These are phyloP conservation scores for Trifolium subterraneum DNA, from an alignment of 306 rosid genomes.

Conservation along the genomic window DNA sequence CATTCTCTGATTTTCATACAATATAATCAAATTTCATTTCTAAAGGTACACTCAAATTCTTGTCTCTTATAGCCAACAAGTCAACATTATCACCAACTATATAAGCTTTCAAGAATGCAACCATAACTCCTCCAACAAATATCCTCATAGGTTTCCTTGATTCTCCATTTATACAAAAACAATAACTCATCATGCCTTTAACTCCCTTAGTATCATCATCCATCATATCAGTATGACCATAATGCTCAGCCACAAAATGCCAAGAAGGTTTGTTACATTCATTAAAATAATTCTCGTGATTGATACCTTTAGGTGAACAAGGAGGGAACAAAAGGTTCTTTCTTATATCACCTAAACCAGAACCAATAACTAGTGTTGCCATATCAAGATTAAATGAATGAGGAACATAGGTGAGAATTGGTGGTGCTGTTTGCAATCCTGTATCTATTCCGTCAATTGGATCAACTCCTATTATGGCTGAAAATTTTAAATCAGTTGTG, in stretches of 20 bases:
- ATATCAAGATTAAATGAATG: constrained; percentile 64
- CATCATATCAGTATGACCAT: constrained; percentile 81
- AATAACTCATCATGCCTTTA: constrained; percentile 64
- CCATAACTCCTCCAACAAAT: constrained; percentile 77
- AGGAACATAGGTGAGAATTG: constrained; percentile 73
- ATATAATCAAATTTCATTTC: constrained; percentile 52
- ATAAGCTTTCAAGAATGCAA: constrained; percentile 79
- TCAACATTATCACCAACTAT: constrained; percentile 53
- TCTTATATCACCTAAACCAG: constrained; percentile 68
- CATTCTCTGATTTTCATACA: constrained; percentile 37
- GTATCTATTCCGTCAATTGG: constrained; percentile 87
- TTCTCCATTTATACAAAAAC: constrained; percentile 72
- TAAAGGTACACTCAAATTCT: constrained; percentile 49
- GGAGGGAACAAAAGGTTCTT: constrained; percentile 71
- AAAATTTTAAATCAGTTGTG: constrained; percentile 55
- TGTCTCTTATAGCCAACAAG: constrained; percentile 57
- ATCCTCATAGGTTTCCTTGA: constrained; percentile 87
- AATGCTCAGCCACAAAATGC: constrained; percentile 71
- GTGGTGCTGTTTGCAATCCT: constrained; percentile 85
- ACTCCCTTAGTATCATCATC: constrained; percentile 79
- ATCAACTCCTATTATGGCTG: constrained; percentile 80
- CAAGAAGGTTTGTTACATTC: constrained; percentile 70
- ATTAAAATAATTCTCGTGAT: constrained; percentile 68
- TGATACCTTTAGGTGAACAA: constrained; percentile 84
- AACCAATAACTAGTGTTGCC: constrained; percentile 73